Evolutionary conservation across 177 flowering plant species (phyloP).

Genomic region (Vitis hybrid): DNA sequence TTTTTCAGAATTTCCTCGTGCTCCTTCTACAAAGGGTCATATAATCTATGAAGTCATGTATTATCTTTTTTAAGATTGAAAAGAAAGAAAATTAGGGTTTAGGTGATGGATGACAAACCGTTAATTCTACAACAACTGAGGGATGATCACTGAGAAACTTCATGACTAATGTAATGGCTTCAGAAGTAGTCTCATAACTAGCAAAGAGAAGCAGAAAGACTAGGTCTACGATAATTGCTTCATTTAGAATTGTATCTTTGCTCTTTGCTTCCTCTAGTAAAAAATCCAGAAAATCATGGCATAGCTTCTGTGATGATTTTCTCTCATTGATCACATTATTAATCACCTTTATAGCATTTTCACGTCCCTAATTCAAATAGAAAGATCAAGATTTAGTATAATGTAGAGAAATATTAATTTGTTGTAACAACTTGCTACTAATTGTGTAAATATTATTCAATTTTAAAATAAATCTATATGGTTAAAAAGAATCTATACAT

Average conservation of each 20-base stretch:
- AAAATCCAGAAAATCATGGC: constrained; percentile 20
- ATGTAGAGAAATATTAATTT: no score
- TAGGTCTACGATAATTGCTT: constrained; percentile 15
- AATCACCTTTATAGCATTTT: constrained; percentile 7
- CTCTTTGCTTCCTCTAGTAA: constrained; percentile 25
- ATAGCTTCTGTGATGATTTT: neutral
- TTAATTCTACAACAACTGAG: constrained; percentile 15
- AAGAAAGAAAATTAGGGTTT: neutral
- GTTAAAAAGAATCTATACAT: no score
- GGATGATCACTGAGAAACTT: constrained; percentile 33
- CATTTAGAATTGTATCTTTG: constrained; percentile 11
- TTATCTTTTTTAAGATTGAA: neutral
- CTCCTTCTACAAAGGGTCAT: constrained; percentile 16
- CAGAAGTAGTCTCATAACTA: constrained; percentile 23
- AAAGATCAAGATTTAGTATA: neutral
- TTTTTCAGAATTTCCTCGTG: constrained; percentile 22
- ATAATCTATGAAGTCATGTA: neutral
- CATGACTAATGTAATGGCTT: constrained; percentile 20
- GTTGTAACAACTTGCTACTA: no score
- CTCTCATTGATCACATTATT: constrained; percentile 8
- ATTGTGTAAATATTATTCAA: no score
- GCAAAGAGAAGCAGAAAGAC: constrained; percentile 29
- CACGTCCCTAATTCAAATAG: constrained; percentile 7
- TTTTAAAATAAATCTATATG: no score
- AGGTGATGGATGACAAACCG: constrained; percentile 9